phyloP scores from a whole-genome alignment of 371 early-diverging fungal species.

The Synchytrium microbalum region DNA sequence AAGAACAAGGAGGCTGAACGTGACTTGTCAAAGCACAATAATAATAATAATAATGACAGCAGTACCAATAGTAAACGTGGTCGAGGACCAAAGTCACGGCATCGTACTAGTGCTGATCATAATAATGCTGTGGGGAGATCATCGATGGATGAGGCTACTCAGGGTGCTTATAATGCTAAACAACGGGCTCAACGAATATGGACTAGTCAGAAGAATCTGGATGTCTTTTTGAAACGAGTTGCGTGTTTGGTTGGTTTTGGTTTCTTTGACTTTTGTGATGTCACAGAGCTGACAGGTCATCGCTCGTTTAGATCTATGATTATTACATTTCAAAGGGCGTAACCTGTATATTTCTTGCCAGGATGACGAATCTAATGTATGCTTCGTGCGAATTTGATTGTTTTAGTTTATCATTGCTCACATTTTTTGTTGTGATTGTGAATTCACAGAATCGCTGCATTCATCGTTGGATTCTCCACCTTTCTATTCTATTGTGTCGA shows the following conservation, averaged over 20 bases:
- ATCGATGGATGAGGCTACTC: constrained; percentile 17
- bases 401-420: constrained; percentile 1
- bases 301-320: constrained; percentile 51
- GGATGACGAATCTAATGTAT: constrained; percentile 65
- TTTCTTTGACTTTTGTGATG: not conserved
- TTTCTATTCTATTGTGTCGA: constrained; percentile 86
- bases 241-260: not conserved
- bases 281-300: not conserved
- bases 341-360: constrained; percentile 60
- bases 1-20: not conserved
- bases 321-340: constrained; percentile 80
- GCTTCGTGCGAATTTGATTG: constrained; percentile 14
- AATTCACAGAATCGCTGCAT: constrained; percentile 58
- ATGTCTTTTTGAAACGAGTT: constrained; percentile 67
- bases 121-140: constrained; percentile 7
- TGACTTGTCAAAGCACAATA: not conserved
- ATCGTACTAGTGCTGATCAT: constrained; percentile 16
- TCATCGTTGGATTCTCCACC: constrained; percentile 77
- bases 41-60: not conserved
- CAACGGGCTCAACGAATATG: constrained; percentile 77
- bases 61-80: constrained; percentile 5
- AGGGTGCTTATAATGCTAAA: constrained; percentile 13
- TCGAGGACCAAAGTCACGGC: constrained; percentile 6
- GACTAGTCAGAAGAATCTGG: constrained; percentile 73
- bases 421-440: constrained; percentile 7